Base-by-base conservation (phyloP, 2,329 filamentous ascomycete genomes). In the Cladophialophora carrionii region DNA sequence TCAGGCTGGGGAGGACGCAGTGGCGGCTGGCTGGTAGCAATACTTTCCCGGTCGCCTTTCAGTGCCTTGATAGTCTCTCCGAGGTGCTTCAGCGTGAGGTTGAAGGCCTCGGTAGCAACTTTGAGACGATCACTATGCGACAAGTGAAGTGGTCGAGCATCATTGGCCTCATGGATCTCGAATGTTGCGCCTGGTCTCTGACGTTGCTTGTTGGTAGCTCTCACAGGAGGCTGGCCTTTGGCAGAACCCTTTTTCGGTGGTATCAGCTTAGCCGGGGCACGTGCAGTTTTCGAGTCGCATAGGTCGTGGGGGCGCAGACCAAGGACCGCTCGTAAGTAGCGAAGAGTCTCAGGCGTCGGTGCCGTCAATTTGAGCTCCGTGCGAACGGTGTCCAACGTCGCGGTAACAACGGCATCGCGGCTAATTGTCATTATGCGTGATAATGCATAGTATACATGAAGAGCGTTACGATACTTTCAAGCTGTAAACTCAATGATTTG, bases 81-180 rank as follows among this genome's bases (percentile, higher is more conserved):
- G 8, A 82, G 73, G 0, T 76, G 73, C 66, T 79, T 82, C 12
- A 81, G 72, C 0, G 78, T 78, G 17, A 72, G 72, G 71, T 82
- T 82, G 66, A 82, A 81, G 12, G 80, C 74, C 37, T 81, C 79
- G 1, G 80, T 81, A 1, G 80, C 79, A 24, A 81, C 73, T 4
- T 78, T 73, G 1, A 78, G 73, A 61, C 76, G 76, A 64, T 80
- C 76, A 58, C n/a, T 54, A 17, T 37, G 48, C 7, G 62, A 63
- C 12, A 69, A 53, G 20, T 32, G 12, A 12, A 57, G 57, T n/a
- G 22, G 26, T 51, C 54, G 17, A 10, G 22, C 24, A 57, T 49
- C 46, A 17, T 29, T 20, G 48, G n/a, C 46, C n/a, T 56, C 61
- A 55, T 70, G 65, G 12, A 70, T 62, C 12, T 22, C 58, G 20